Conservation (phyloP, 1,284 basidiomycete genomes). For the Cronartium quercuum region DNA sequence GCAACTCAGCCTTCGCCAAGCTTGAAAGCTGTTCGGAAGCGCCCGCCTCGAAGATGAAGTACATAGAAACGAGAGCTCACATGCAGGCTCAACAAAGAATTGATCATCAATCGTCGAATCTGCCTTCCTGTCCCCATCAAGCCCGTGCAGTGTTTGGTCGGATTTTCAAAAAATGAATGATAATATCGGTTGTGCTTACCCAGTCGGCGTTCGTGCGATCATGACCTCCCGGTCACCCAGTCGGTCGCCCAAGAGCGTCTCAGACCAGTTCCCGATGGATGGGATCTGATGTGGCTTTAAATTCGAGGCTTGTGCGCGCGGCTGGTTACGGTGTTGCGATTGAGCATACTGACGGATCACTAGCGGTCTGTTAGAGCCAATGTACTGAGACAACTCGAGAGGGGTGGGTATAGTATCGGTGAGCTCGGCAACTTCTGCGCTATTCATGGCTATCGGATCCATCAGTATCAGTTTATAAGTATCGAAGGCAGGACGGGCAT, state of each 20-base stretch:
- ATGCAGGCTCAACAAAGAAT: slow-evolving; percentile 68
- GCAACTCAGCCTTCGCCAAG: background rate
- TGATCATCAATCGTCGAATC: slow-evolving; percentile 51
- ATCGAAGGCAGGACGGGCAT: background rate
- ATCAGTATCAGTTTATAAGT: too few relatives aligned
- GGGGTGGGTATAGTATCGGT: slow-evolving; percentile 58
- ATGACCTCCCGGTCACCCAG: slow-evolving; percentile 58
- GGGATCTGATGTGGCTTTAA: slow-evolving; percentile 50
- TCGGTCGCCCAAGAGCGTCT: slow-evolving; percentile 54
- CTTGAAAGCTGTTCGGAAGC: background rate
- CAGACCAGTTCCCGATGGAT: slow-evolving; percentile 21
- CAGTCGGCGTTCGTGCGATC: slow-evolving; percentile 74
- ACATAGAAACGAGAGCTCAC: background rate
- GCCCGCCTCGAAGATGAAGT: background rate
- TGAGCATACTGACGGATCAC: slow-evolving; percentile 51
- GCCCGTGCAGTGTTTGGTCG: background rate
- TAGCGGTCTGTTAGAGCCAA: slow-evolving; percentile 69
- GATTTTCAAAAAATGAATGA: slow-evolving; percentile 4
- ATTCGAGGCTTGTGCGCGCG: slow-evolving; percentile 49
- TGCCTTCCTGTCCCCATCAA: slow-evolving; percentile 50
- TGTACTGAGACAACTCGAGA: slow-evolving; percentile 65
- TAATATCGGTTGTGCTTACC: slow-evolving; percentile 54
- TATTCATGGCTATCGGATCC: slow-evolving; percentile 57
- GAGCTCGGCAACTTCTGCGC: slow-evolving; percentile 57
- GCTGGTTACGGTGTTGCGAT: slow-evolving; percentile 1